Conservation (phyloP, 192 early-diverging fungal genomes). For the Coemansia biformis region DNA sequence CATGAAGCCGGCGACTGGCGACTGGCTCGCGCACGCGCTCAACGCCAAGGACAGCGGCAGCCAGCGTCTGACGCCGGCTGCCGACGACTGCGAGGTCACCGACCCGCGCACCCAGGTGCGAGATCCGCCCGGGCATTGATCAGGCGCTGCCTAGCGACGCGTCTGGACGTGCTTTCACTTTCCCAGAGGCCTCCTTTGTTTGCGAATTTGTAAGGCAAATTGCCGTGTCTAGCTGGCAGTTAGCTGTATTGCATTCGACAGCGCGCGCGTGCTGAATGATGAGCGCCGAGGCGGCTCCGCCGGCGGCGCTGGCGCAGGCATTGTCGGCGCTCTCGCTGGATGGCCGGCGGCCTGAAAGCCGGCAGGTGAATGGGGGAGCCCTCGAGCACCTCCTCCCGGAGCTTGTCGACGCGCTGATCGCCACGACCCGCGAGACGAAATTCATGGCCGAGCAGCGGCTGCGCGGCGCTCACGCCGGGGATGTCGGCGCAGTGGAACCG, state of each 20-base stretch:
- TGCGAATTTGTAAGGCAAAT: no score
- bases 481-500: not conserved
- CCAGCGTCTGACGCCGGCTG: constrained; percentile 49
- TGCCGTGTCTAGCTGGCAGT: no score
- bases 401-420: constrained; percentile 33
- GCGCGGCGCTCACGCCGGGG: constrained; percentile 4
- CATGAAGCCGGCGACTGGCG: constrained; percentile 11
- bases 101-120: constrained; percentile 46
- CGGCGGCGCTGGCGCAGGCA: constrained; percentile 3
- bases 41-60: no score
- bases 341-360: constrained; percentile 22
- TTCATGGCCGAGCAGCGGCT: constrained; percentile 12
- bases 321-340: constrained; percentile 39
- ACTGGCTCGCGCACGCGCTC: constrained; percentile 76
- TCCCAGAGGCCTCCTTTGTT: no score
- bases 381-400: constrained; percentile 45
- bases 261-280: no score
- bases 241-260: no score
- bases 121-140: no score
- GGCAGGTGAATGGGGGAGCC: constrained; percentile 32
- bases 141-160: no score
- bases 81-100: constrained; percentile 65
- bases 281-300: no score
- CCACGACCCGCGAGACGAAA: constrained; percentile 28
- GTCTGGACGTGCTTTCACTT: no score